phyloP scores from a whole-genome alignment of 805 yeast genomes.

The Wickerhamomyces silvicola region DNA sequence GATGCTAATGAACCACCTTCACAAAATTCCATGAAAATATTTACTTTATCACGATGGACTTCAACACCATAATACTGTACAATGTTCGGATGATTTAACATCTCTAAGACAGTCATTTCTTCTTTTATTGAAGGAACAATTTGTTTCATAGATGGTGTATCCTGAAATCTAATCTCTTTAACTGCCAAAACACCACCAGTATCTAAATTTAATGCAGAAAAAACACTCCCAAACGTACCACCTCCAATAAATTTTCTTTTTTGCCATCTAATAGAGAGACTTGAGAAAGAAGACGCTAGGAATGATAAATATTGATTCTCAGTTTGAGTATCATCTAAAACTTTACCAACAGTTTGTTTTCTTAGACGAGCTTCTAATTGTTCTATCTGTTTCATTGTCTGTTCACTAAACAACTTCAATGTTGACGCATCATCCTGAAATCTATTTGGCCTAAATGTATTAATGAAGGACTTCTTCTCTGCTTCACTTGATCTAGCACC shows the following conservation, averaged over 20 bases:
- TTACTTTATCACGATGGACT: slow-evolving; percentile 92
- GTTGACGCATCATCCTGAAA: slow-evolving; percentile 49
- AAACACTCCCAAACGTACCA: slow-evolving; percentile 93
- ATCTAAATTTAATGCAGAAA: slow-evolving; percentile 85
- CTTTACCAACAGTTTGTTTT: slow-evolving; percentile 64
- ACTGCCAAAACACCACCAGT: slow-evolving; percentile 97
- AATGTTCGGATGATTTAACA: slow-evolving; percentile 92
- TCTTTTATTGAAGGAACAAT: slow-evolving; percentile 87
- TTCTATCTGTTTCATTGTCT: slow-evolving; percentile 58
- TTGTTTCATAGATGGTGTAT: slow-evolving; percentile 74
- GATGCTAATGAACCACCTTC: slow-evolving; percentile 91
- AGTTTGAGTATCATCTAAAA: slow-evolving; percentile 78
- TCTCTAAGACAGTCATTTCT: slow-evolving; percentile 94
- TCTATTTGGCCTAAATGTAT: slow-evolving; percentile 32
- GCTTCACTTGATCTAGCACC: slow-evolving; percentile 80
- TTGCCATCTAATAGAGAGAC: slow-evolving; percentile 94
- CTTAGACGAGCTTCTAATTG: slow-evolving; percentile 51
- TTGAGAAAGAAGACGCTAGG: slow-evolving; percentile 82
- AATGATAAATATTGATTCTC: slow-evolving; percentile 84
- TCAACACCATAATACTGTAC: slow-evolving; percentile 97
- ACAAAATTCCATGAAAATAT: slow-evolving; percentile 95
- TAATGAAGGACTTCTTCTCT: slow-evolving; percentile 44
- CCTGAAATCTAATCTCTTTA: slow-evolving; percentile 88
- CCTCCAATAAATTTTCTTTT: slow-evolving; percentile 91
- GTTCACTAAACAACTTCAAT: slow-evolving; percentile 53